Conservation (phyloP, 164 flowering plant genomes). For the Vitis riparia region DNA sequence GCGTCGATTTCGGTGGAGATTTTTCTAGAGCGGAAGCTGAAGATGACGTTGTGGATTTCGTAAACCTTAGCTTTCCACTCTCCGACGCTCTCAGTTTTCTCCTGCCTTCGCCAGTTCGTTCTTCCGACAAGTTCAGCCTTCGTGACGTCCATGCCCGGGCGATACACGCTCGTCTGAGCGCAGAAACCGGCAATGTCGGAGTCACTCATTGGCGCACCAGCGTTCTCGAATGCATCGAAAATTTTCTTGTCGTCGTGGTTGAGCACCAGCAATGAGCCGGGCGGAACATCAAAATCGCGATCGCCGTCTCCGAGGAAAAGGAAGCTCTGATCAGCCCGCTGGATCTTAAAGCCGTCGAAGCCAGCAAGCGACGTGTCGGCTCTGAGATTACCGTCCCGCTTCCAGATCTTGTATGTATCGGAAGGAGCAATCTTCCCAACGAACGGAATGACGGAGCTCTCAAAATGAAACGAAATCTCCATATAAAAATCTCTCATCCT, state of each 20-base stretch:
- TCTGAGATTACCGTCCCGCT: constrained; percentile 80
- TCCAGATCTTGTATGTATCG: constrained; percentile 95
- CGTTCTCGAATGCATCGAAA: constrained; percentile 81
- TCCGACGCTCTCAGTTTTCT: constrained; percentile 73
- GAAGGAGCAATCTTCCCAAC: constrained; percentile 89
- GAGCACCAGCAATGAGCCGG: constrained; percentile 69
- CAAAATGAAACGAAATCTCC: constrained; percentile 94
- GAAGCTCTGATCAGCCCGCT: constrained; percentile 87
- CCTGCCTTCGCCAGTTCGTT: constrained; percentile 88
- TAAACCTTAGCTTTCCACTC: constrained; percentile 89
- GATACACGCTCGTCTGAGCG: constrained; percentile 72
- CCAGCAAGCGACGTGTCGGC: constrained; percentile 93
- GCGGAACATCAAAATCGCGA: constrained; percentile 29
- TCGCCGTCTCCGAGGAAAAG: constrained; percentile 82
- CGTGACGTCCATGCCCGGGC: constrained; percentile 96
- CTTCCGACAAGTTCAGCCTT: constrained; percentile 68
- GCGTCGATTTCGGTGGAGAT: constrained; percentile 34
- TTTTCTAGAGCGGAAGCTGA: constrained; percentile 82
- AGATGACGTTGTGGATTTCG: constrained; percentile 77
- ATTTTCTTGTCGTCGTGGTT: constrained; percentile 66
- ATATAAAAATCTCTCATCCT: constrained; percentile 94
- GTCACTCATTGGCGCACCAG: constrained; percentile 67
- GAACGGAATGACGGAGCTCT: constrained; percentile 92
- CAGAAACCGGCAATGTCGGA: constrained; percentile 64
- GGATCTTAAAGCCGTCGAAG: constrained; percentile 89